Evolutionary conservation across 2,329 filamentous ascomycete species (phyloP).

Genomic region (Aspergillus ochraceoroseus): DNA sequence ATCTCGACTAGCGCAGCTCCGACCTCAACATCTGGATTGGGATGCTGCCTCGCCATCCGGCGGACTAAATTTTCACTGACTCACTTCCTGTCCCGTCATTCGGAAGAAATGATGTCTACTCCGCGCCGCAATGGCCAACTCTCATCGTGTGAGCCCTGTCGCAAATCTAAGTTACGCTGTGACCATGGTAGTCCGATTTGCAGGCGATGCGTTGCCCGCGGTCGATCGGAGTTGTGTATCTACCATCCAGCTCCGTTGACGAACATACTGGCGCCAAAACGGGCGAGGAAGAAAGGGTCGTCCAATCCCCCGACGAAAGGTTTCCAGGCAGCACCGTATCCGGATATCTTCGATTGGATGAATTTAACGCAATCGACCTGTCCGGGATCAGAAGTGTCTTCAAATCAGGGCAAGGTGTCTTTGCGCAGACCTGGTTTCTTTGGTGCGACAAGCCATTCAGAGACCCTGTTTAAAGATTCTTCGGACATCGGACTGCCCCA

Average conservation of each 20-base stretch:
- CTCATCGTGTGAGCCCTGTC: conserved; percentile 3
- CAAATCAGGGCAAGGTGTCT: neutral
- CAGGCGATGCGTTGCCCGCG: neutral
- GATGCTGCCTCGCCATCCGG: no score
- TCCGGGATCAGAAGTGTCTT: neutral
- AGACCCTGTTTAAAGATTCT: conserved; percentile 15
- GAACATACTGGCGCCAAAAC: no score
- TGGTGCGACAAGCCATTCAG: conserved; percentile 22
- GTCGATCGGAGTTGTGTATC: conserved; percentile 1
- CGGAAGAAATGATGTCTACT: no score
- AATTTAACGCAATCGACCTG: neutral
- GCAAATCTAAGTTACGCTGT: neutral
- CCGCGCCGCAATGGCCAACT: neutral
- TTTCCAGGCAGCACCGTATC: neutral
- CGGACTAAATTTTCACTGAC: no score
- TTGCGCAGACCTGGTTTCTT: conserved; percentile 17
- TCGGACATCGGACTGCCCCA: conserved; percentile 5
- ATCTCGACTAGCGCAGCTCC: no score
- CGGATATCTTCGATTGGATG: neutral
- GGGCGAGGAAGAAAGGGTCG: neutral
- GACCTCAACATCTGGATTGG: no score
- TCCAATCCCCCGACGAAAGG: neutral
- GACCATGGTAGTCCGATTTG: neutral
- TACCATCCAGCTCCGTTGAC: conserved; percentile 4
- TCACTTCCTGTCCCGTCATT: no score